Evolutionary conservation across 805 yeast species (phyloP), one percentile per base, ranked within the genome.

Genomic region (Spathaspora gorwiae): DNA sequence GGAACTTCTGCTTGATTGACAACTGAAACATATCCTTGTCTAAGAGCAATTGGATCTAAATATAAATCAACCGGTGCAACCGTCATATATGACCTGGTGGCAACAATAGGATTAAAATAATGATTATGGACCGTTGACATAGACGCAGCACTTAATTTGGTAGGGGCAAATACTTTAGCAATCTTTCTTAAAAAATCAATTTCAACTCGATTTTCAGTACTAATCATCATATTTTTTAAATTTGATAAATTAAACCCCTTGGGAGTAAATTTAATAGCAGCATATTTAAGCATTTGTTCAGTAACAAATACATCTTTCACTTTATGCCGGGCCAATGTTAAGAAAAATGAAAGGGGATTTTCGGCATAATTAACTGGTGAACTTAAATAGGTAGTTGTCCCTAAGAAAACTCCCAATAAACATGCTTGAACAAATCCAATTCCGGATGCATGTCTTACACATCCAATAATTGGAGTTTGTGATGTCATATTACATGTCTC

Each of bases 401-500:
- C 99, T 46, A 87, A 67, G 56, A 83, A 94, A 0, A 85, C 81
- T 5, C 99, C 99, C 51, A 94, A 61, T 33, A 90, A 64, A 44
- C 82, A 81, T n/a, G 95, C 77, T 61, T 89, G 92, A 26, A 94
- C 66, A 59, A 94, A 90, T 0, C 99, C 99, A 26, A 92, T 63
- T 0, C 97, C 97, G 2, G 77, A 66, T 1, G 88, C 79, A 53
- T 90, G 92, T 37, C 95, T 79, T 7, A 88, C 95, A 62, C 96
- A 83, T 0, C 96, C 96, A 36, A 92, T 73, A 6, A 94, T 71
- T 0, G 97, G 84, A 35, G 80, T 78, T 31, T 78, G 75, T 35
- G 86, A 77, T 11, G 83, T 75, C 65, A 94, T 72, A 49, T 88
- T 92, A 57, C 96, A 87, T 0, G 98, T 92, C 59, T 92, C 97